phyloP scores from a whole-genome alignment of 768 basidiomycete species.

The Hericium rajendrae region DNA sequence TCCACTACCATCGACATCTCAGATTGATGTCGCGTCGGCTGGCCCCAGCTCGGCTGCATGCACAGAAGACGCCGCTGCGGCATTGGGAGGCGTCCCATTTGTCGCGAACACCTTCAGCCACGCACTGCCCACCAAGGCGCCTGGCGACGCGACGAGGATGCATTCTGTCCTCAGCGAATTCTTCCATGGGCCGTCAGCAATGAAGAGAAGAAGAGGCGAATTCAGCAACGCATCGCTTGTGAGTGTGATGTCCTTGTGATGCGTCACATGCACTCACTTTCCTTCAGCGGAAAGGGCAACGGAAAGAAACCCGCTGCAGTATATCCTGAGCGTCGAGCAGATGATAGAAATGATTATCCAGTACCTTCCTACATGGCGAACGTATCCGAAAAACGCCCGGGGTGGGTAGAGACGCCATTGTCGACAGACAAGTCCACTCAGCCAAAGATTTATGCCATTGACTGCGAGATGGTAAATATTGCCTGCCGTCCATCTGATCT shows the following conservation, averaged over 20 bases:
- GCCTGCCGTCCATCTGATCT: no score
- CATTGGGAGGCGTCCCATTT: constrained; percentile 41
- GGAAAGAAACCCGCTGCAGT: constrained; percentile 57
- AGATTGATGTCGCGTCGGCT: constrained; percentile 2
- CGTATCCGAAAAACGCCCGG: constrained; percentile 49
- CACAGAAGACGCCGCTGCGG: constrained; percentile 13
- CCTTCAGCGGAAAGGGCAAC: constrained; percentile 46
- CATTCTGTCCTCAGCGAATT: constrained; percentile 79
- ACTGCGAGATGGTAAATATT: constrained; percentile 85
- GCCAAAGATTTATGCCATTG: constrained; percentile 67
- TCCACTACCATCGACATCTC: constrained; percentile 30
- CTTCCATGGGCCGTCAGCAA: constrained; percentile 68
- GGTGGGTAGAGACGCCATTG: constrained; percentile 78
- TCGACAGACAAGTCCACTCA: constrained; percentile 16
- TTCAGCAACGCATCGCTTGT: constrained; percentile 33
- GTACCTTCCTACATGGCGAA: constrained; percentile 79
- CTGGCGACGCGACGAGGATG: constrained; percentile 79
- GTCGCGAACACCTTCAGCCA: constrained; percentile 79
- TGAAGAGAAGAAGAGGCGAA: constrained; percentile 68
- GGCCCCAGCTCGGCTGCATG: constrained; percentile 14
- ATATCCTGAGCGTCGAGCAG: constrained; percentile 68
- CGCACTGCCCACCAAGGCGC: constrained; percentile 87
- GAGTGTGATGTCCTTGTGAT: constrained; percentile 9
- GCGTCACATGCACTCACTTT: neutral
- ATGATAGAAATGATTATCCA: constrained; percentile 93